phyloP scores from a whole-genome alignment of 2,329 filamentous ascomycete species.

The Talaromyces amestolkiae region DNA sequence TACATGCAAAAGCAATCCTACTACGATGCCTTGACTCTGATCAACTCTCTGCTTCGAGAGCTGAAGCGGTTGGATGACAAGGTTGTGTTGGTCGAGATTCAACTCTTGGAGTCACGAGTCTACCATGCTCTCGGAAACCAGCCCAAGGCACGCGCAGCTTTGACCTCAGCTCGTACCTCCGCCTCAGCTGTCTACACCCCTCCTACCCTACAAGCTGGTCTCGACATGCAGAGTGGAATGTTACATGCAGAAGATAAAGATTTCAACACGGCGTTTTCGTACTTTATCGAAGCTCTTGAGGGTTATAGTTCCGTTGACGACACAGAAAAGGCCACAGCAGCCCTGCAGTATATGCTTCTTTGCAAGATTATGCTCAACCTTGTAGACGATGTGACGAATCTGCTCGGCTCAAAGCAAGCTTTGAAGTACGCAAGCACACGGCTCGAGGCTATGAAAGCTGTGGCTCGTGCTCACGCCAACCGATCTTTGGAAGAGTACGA shows the following conservation, averaged over 20 bases:
- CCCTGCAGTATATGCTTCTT: conserved; percentile 97
- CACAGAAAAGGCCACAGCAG: conserved; percentile 83
- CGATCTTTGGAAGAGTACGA: conserved; percentile 97
- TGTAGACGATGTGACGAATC: conserved; percentile 89
- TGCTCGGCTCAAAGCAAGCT: conserved; percentile 95
- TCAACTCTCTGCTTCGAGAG: conserved; percentile 93
- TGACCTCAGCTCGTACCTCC: conserved; percentile 90
- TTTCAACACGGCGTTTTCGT: conserved; percentile 97
- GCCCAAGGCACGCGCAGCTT: conserved; percentile 87
- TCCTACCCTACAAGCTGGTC: conserved; percentile 86
- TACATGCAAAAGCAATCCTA: conserved; percentile 98
- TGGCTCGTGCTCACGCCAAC: conserved; percentile 91
- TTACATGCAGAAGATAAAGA: conserved; percentile 97
- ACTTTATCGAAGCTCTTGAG: conserved; percentile 98
- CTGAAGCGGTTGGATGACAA: conserved; percentile 98
- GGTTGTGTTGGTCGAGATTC: conserved; percentile 94
- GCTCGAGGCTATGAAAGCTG: conserved; percentile 98
- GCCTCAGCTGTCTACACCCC: conserved; percentile 97
- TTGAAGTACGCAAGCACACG: conserved; percentile 94
- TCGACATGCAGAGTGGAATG: conserved; percentile 99
- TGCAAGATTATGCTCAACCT: conserved; percentile 99
- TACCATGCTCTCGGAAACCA: conserved; percentile 98
- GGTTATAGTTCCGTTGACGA: conserved; percentile 95
- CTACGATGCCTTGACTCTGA: conserved; percentile 93
- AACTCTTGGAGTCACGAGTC: conserved; percentile 92